A percentile compares a stretch with the other conserved stretches of the same genome.
These are phyloP conservation scores for Ustilago bromivora DNA, from an alignment of 1,284 basidiomycete species.

Conservation along the genomic window DNA sequence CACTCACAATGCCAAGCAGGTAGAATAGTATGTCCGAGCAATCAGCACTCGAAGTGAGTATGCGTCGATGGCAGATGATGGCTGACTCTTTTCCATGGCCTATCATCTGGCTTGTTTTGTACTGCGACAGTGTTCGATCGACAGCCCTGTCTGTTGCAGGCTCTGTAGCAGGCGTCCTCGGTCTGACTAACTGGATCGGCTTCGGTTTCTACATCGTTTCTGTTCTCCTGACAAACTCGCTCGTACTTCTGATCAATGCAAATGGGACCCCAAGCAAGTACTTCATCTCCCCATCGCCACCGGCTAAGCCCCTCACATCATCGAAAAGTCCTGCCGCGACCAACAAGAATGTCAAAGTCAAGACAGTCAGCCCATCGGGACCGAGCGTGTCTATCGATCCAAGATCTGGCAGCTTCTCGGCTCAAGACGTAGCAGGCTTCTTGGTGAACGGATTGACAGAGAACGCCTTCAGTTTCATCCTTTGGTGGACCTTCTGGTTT, in stretches of 20 bases:
- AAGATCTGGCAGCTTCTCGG: conserved; percentile 30
- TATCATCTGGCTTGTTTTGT: background rate
- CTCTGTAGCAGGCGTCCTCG: conserved; percentile 61
- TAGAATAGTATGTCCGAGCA: conserved; percentile 55
- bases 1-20: conserved; percentile 59
- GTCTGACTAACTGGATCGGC: conserved; percentile 63
- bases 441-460: conserved; percentile 49
- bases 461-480: conserved; percentile 63
- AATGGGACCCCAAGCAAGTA: conserved; percentile 41
- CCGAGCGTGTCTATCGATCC: conserved; percentile 22
- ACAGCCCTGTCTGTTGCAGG: conserved; percentile 62
- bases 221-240: conserved; percentile 54
- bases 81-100: background rate
- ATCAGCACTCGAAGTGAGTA: background rate
- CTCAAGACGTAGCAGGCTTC: conserved; percentile 24
- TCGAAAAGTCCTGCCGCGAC: background rate
- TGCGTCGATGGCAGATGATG: background rate
- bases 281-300: conserved; percentile 48
- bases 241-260: conserved; percentile 55
- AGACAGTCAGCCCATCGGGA: background rate
- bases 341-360: conserved; percentile 13
- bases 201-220: conserved; percentile 63
- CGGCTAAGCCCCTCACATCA: conserved; percentile 16
- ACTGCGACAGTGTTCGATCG: conserved; percentile 56
- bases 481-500: conserved; percentile 69